Base-by-base conservation (phyloP, 352 stramenopile species). In the Phytopythium aichiense region DNA sequence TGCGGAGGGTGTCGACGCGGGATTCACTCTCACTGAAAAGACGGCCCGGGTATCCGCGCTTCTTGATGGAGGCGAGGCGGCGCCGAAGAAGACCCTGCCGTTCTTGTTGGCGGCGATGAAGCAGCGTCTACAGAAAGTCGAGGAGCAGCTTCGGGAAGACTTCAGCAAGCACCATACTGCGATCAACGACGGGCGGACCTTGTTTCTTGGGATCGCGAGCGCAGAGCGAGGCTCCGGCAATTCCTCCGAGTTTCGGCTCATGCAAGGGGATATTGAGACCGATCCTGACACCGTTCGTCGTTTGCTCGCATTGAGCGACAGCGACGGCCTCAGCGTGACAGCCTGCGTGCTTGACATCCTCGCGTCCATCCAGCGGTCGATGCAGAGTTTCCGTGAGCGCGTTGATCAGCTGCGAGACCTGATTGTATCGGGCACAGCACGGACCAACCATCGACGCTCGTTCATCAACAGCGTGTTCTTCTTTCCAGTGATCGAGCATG, bases 261-360 rank as follows among this genome's bases (percentile, higher is more conserved):
- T 23, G 18, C n/a, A 61, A n/a, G n/a, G 56, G 2, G 40, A 38
- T 22, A 52, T 61, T 4, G 62, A 67, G 45, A 59, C 54, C 22
- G 11, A 52, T 12, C 18, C 30, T 8, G 33, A 33, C 31, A 55
- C 67, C 31, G 49, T 67, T 33, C 67, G 68, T 31, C 66, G 55
- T 2, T 28, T 85, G 18, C 56, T 88, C 30, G 79, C 77, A 0
- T 63, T 88, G 16, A 76, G 67, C 58, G 81, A 90, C 51, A 53
- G 65, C 18, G 75, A 88, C 40, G 78, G 79, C n/a, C 71, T 90
- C 38, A 86, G 78, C 31, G 78, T 84, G 30, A 72, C 78, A 7
- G 65, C 75, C 11, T 90, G 81, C 45, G 87, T 90, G 73, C 62
- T 88, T 52, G 81, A 90, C 48, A 77, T 73, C 37, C 62, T 87